Base-by-base conservation (phyloP, 495 filamentous ascomycete species). In the Annulohypoxylon moriforme region DNA sequence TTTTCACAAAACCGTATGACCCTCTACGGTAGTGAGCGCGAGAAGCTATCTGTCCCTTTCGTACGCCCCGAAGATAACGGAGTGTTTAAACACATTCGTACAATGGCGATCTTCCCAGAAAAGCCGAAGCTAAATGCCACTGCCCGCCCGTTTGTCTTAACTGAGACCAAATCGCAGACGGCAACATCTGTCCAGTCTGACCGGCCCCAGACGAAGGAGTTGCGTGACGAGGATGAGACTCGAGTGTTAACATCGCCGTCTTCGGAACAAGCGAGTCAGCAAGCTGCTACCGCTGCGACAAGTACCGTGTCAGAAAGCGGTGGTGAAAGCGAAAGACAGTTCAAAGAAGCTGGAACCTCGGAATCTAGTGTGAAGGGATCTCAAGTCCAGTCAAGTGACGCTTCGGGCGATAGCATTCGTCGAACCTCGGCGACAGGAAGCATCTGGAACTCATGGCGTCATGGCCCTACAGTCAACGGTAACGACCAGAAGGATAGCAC, bases 1-100 rank as follows among this genome's bases (percentile, higher is more conserved):
- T 94, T 99, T 76, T 98, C 96, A 0, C 91, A 94, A 64, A 97
- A 97, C 69, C 89, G 89, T 64, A 86, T 99, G 77, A 91, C 92
- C 0, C 85, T 98, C 47, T 93, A 94, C 68, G 93, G 95, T 74
- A 92, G 94, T 74, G 92, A 95, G 29, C 86, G 92, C 40, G 92
- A 92, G 77, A 96, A 96, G 69, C 81, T 99, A n/a, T 94, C 91
- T 18, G 89, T 99, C 20, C 96, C 95, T 25, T 90, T 99, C 66
- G 94, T 96, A 52, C 89, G 95, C 42, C 96, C 96, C n/a, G 95
- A 98, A 77, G 90, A 94, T 67, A 93, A 97, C 59, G 83, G 81
- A 8, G 81, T 88, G 2, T 98, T 96, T 84, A 96, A 91, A 64
- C 86, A 86, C 68, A 82, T 98, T 22, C 89, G 81, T 72, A 93